Base-by-base conservation (phyloP, 78 protist genomes). In the Pigoraptor vietnamica region DNA sequence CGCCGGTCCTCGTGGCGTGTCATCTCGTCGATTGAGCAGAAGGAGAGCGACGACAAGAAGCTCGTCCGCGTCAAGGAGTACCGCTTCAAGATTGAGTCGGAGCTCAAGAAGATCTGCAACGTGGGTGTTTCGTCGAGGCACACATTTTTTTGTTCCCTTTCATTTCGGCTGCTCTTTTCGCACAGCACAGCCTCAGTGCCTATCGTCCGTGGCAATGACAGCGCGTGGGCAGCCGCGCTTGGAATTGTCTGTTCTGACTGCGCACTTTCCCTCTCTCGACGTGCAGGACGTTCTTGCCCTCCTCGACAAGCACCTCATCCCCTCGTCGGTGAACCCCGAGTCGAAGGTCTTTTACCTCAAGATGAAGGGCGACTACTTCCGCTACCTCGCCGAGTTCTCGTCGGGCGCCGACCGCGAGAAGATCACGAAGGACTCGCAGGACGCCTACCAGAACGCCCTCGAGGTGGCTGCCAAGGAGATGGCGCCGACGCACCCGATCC, bases 1-100 rank as follows among this genome's bases (percentile, higher is more conserved):
- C 94, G 99, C 81, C 98, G 99, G 32, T 99, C 99, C 23, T 94
- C 99, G 67, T 98, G 99, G 99, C 93, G 99, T n/a, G 97, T 98
- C 86, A 90, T 98, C 55, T 93, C 97, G 39, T 95, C 98, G 48
- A 96, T 98, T 39, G 98, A 98, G 93, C 93, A 92, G 91, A 97
- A 96, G 95, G 97, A 95, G 93, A 95, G 96, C 90, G 89, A 92
- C 56, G 94, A 90, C 37, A 23, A 39, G 48, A 89, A 88, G 88
- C 89, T 79, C 25, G 88, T 10, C 88, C 35, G 88, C 88, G 39
- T 83, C 39, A 39, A 91, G 88, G 95, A 86, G 93, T 98, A 97
- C 97, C 93, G 97, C 87, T n/a, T 24, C 39, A 92, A 87, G 90
- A 92, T 98, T 48, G 98, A 98, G 94, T 36, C 1, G 1, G 99